Conservation (phyloP, 805 yeast genomes). For the Cyberlindnera lachancei region DNA sequence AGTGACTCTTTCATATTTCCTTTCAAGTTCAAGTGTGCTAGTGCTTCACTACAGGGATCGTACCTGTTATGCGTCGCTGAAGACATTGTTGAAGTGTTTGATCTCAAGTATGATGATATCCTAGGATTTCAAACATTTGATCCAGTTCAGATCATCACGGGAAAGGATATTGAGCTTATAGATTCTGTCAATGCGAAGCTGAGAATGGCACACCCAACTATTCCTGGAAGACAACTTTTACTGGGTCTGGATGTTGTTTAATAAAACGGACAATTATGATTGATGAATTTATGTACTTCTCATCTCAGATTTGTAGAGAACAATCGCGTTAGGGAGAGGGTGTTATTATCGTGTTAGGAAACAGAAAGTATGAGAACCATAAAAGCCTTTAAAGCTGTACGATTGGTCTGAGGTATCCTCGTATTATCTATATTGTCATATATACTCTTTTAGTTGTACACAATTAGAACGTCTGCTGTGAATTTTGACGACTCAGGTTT, state of each 20-base stretch:
- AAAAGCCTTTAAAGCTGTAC: too few species aligned
- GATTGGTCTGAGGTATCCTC: too few species aligned
- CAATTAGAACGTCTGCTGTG: conserved; percentile 4
- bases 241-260: conserved; percentile 26
- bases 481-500: conserved; percentile 14
- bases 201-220: conserved; percentile 57
- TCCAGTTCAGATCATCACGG: conserved; percentile 62
- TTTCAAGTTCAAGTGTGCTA: conserved; percentile 33
- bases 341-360: too few species aligned
- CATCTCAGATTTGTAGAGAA: too few species aligned
- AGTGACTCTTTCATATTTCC: conserved; percentile 31
- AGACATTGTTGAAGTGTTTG: conserved; percentile 65
- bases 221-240: conserved; percentile 54
- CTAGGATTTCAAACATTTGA: conserved; percentile 28
- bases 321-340: too few species aligned
- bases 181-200: conserved; percentile 34
- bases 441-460: too few species aligned
- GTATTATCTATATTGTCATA: too few species aligned
- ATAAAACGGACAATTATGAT: background rate
- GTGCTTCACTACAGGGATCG: conserved; percentile 35
- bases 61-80: conserved; percentile 50
- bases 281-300: too few species aligned
- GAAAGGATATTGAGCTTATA: conserved; percentile 52
- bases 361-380: too few species aligned
- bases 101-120: conserved; percentile 38